Conservation (phyloP, 352 stramenopile genomes). For the Stephanocyclus meneghinianus region DNA sequence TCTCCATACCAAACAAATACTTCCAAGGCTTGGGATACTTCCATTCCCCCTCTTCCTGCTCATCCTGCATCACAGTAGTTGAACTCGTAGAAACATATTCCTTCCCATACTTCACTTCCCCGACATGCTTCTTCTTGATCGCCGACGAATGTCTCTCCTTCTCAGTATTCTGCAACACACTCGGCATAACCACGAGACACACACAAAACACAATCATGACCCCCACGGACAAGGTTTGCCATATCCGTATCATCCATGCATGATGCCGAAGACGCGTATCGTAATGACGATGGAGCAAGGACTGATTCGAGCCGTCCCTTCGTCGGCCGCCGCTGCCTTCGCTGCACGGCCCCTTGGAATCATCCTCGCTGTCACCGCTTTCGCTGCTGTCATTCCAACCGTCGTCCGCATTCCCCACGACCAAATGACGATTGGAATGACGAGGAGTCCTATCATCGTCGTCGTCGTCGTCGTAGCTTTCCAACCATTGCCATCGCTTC, state of each 20-base stretch:
- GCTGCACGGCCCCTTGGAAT: not conserved
- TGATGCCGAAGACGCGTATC: not conserved
- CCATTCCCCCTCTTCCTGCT: not conserved
- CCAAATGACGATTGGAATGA: not conserved
- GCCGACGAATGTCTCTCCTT: not conserved
- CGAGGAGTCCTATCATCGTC: not conserved
- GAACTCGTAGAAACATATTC: no score
- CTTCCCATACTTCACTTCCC: not conserved
- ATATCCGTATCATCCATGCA: not conserved
- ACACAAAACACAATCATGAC: conserved; percentile 12
- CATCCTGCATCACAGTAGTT: no score
- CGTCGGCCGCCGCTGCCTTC: no score
- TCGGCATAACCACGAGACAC: conserved; percentile 2
- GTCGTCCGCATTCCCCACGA: not conserved
- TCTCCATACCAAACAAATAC: conserved; percentile 9
- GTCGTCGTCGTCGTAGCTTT: not conserved
- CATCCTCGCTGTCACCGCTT: not conserved
- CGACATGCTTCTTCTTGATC: not conserved
- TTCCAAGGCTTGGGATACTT: conserved; percentile 17
- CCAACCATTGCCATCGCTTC: not conserved
- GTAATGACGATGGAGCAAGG: not conserved
- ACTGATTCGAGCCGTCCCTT: not conserved
- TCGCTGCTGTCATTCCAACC: not conserved
- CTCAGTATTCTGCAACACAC: not conserved
- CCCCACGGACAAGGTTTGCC: not conserved